phyloP scores from a whole-genome alignment of 106 monocot genomes.

The Platanthera zijinensis region DNA sequence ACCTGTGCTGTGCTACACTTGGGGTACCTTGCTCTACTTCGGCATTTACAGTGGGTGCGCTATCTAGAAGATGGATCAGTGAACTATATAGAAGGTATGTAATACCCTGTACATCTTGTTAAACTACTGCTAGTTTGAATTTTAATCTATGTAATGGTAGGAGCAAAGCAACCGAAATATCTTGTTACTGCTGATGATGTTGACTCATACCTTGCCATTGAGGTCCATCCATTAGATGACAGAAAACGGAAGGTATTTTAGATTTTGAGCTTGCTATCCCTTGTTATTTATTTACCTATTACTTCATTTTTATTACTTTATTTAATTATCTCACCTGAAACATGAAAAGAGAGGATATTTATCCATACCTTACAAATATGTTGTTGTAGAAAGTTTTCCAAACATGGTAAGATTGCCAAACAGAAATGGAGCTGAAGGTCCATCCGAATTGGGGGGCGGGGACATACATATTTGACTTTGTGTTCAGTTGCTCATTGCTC shows the following conservation, averaged over 20 bases:
- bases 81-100: slow-evolving; percentile 67
- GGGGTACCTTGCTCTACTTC: neutral
- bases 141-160: slow-evolving; percentile 17
- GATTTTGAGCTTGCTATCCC: neutral
- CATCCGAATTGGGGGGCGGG: too few species aligned
- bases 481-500: too few species aligned
- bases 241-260: slow-evolving; percentile 58
- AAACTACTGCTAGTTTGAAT: slow-evolving; percentile 1
- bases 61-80: slow-evolving; percentile 69
- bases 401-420: neutral
- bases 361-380: neutral
- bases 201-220: slow-evolving; percentile 64
- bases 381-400: neutral
- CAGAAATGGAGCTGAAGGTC: too few species aligned
- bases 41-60: slow-evolving; percentile 54
- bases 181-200: slow-evolving; percentile 81
- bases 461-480: too few species aligned
- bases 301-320: neutral
- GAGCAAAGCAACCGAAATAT: slow-evolving; percentile 65
- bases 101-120: neutral
- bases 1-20: neutral
- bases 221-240: slow-evolving; percentile 75
- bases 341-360: neutral
- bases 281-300: neutral
- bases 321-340: neutral